Base-by-base conservation (phyloP, 805 yeast species). In the Lachancea cidri region DNA sequence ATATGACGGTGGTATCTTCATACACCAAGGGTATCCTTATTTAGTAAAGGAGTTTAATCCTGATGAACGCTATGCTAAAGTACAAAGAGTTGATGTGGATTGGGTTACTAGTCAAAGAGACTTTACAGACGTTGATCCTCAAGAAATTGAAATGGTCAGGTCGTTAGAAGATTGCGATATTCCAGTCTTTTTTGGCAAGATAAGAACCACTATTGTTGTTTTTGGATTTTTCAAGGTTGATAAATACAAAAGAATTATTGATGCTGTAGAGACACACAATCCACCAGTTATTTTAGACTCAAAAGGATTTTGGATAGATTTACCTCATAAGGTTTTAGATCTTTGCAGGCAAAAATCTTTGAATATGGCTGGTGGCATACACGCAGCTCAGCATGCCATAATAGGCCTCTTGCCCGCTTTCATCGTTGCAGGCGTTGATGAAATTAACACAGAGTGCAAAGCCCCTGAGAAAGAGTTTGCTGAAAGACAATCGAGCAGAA, bases 391-490 rank as follows among this genome's bases (percentile, higher is more conserved):
- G 49, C 99, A 93, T 67, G 87, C 87, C 0, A 66, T 93, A 1
- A 81, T 93, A 74, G 81, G 85, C 35, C 72, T 86, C 44, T 58
- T 89, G 19, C 95, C 97, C 0, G 60, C 81, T 19, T 81, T 77
- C 44, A 78, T 88, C 4, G 77, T 79, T 9, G 79, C 86, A 14
- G 85, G 86, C 1, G 73, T 76, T 3, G 83, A 80, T 49, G 98
- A 93, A 52, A 72, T 93, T 11, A 76, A 76, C 34, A 86, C 98
- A 0, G 99, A 93, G 61, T 93, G 99, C 62, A 93, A 93, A 55
- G 97, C 98, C 0, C 97, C 98, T 0, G 95, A 88, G 49, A 93
- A 93, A 54, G 99, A 93, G 57, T 86, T 91, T 70, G 86, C 96
- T 1, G 72, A 73, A 36, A 64, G 87, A 20, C 84, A 84, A 54